phyloP scores from a whole-genome alignment of 2,329 filamentous ascomycete genomes.

The Thermoascus crustaceus region DNA sequence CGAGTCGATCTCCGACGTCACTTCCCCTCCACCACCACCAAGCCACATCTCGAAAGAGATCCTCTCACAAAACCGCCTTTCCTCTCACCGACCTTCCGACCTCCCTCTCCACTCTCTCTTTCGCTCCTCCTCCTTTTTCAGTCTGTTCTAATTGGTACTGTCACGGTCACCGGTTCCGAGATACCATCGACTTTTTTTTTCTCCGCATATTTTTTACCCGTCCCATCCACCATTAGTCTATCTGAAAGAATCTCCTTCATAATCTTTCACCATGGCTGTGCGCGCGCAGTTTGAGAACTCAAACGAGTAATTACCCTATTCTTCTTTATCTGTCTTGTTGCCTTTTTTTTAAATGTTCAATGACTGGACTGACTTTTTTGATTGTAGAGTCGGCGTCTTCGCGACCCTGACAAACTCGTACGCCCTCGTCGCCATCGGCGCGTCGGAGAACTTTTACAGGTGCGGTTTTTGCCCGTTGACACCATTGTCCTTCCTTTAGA shows the following conservation, averaged over 20 bases:
- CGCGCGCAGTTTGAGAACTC: slow-evolving; percentile 45
- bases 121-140: not conserved
- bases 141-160: no score
- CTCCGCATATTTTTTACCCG: not conserved
- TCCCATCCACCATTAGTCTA: no score
- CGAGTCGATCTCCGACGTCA: slow-evolving; percentile 1
- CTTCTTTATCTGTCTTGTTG: not conserved
- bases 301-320: slow-evolving; percentile 35
- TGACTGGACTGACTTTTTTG: not conserved
- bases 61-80: slow-evolving; percentile 6
- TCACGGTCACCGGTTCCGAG: no score
- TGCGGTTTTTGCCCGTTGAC: slow-evolving; percentile 23
- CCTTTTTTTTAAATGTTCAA: not conserved
- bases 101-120: not conserved
- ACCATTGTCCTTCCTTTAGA: no score
- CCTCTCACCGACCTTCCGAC: slow-evolving; percentile 1
- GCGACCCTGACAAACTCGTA: slow-evolving; percentile 95
- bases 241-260: no score
- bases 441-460: slow-evolving; percentile 98
- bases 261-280: slow-evolving; percentile 34
- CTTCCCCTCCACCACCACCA: slow-evolving; percentile 1
- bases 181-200: not conserved
- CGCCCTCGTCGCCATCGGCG: slow-evolving; percentile 85
- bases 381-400: slow-evolving; percentile 82
- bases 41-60: no score